These are phyloP conservation scores for Canavalia gladiata DNA, from an alignment of 306 rosid species.

Conservation along the genomic window DNA sequence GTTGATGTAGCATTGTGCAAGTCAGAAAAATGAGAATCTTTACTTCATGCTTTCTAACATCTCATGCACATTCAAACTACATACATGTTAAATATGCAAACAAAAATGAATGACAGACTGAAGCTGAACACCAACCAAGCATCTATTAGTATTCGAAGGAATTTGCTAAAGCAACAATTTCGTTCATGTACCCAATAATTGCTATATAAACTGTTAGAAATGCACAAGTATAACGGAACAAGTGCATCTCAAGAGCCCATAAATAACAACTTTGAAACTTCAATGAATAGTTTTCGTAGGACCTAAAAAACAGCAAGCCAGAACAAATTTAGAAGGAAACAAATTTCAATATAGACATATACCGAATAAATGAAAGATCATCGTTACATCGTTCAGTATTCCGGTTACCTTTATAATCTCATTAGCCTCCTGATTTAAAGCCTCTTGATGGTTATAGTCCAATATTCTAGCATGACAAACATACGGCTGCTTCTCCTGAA, in stretches of 20 bases:
- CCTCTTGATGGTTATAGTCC: constrained; percentile 46
- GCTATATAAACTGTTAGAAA: background rate
- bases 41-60: too few species aligned
- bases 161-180: background rate
- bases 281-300: background rate
- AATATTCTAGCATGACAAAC: constrained; percentile 50
- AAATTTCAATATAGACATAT: background rate
- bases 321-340: background rate
- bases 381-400: background rate
- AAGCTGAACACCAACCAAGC: background rate
- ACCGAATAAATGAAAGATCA: background rate
- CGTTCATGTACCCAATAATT: background rate
- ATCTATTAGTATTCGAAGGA: background rate
- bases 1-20: background rate
- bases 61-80: background rate
- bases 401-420: constrained; percentile 54
- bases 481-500: constrained; percentile 65
- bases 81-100: background rate
- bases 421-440: constrained; percentile 54
- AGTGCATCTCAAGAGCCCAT: background rate
- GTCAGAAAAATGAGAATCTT: too few species aligned
- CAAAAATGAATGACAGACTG: background rate
- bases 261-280: background rate
- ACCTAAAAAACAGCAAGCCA: background rate
- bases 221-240: background rate